Evolutionary conservation across 1,139 yeast species (phyloP).

Genomic region (Candida sp.): DNA sequence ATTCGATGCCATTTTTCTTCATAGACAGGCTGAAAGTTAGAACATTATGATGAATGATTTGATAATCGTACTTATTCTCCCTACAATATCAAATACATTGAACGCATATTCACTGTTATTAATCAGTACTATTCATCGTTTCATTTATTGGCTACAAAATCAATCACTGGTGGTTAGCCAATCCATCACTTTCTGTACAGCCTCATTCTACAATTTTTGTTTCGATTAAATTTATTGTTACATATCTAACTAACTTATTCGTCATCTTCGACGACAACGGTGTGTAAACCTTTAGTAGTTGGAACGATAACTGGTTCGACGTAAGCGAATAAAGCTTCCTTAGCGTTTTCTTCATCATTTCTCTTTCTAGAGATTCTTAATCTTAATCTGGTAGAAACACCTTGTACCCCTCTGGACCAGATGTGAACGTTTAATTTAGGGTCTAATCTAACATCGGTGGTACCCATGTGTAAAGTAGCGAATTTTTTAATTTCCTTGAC

Average conservation of each 20-base stretch:
- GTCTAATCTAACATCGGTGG: constrained; percentile 98
- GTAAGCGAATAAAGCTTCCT: constrained; percentile 96
- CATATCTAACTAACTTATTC: constrained; percentile 37
- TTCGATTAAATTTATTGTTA: not conserved
- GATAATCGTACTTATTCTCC: no score
- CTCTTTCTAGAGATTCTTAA: constrained; percentile 99
- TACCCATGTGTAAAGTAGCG: constrained; percentile 99
- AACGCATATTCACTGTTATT: no score
- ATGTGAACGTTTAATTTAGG: constrained; percentile 98
- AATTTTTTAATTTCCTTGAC: constrained; percentile 99
- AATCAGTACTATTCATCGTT: no score
- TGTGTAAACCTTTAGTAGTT: constrained; percentile 95
- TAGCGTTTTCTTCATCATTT: constrained; percentile 99
- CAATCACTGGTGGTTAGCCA: no score
- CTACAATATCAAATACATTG: no score
- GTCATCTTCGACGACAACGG: constrained; percentile 93
- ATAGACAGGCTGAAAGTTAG: no score
- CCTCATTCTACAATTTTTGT: no score
- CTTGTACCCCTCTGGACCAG: constrained; percentile 99
- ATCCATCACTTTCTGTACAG: no score
- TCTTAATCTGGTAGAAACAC: constrained; percentile 98
- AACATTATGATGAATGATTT: no score
- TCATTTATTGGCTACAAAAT: no score
- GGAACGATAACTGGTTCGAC: constrained; percentile 98
- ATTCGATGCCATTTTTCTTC: no score